Evolutionary conservation across 1,139 yeast genomes (phyloP), one percentile per base, ranked within the genome.

Genomic region (Taphrina flavorubra): DNA sequence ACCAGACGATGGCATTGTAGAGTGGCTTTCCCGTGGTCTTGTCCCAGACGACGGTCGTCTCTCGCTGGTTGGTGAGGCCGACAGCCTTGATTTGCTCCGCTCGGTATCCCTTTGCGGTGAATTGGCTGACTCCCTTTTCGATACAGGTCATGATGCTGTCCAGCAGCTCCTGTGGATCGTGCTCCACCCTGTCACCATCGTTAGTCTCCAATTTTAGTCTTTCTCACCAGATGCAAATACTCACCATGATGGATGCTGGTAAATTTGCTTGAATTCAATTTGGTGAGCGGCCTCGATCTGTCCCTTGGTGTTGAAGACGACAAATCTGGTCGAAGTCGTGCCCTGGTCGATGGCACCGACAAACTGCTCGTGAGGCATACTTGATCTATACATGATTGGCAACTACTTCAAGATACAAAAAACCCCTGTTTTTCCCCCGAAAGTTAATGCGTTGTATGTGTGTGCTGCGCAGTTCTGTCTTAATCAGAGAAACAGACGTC

Each of bases 1-100:
- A 90, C 98, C 98, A 92, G 62, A 94, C 96, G 77, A 92, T 90
- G 77, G 97, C 97, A 76, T 89, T 87, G 77, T 88, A 84, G 69
- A 90, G 83, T 1, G 97, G 95, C 74, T 84, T 82, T 60, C 97
- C 97, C 1, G 97, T 91, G 70, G 82, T 82, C 74, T 87, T 84
- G 69, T 91, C 88, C 97, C 97, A 92, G 66, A 92, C 88, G 70
- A 92, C 85, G 42, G 97, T 89, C 59, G 98, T 92, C 79, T 92
- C 97, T 77, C 98, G 86, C 94, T 92, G 95, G 80, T 92, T 92
- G 71, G 97, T 95, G 74, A 92, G 86, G 25, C 74, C 74, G 74
- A 92, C 84, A 20, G 78, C 80, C 72, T 76, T 76, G 67, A 80
- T 78, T 65, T 74, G 73, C 40, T 72, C 71, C 34, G 75, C 72